A percentile compares a stretch with the other conserved stretches of the same genome.
These are phyloP conservation scores for Yarrowia divulgata DNA, from an alignment of 805 yeast species.

Conservation along the genomic window DNA sequence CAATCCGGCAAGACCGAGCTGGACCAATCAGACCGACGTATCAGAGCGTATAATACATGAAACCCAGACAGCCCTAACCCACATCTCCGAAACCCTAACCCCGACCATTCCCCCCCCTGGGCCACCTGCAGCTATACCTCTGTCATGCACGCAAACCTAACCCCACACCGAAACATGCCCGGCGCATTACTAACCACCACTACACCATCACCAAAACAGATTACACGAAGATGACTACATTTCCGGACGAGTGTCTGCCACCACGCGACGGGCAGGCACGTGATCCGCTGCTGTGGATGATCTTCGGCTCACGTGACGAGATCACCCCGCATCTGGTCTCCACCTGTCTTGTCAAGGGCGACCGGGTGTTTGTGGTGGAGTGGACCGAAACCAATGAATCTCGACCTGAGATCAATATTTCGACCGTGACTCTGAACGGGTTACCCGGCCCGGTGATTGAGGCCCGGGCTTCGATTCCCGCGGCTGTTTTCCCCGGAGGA, in stretches of 20 bases:
- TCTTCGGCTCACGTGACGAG: conserved; percentile 24
- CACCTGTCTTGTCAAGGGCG: conserved; percentile 13
- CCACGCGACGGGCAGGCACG: conserved; percentile 18
- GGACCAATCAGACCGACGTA: too few species aligned
- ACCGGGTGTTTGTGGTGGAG: conserved; percentile 23
- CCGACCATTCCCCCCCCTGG: neutral
- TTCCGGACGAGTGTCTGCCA: conserved; percentile 11
- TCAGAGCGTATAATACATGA: too few species aligned
- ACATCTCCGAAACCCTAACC: neutral
- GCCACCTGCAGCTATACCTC: neutral
- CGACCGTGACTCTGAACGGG: conserved; percentile 2
- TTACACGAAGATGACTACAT: neutral
- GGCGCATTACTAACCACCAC: neutral
- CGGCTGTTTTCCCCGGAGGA: conserved; percentile 5
- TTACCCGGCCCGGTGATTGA: conserved; percentile 19
- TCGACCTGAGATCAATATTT: neutral
- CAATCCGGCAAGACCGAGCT: too few species aligned
- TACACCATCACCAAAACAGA: too few species aligned
- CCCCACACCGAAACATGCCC: conserved; percentile 17
- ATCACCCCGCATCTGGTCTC: conserved; percentile 11
- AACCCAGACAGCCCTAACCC: too few species aligned
- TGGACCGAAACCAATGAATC: neutral
- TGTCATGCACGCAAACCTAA: conserved; percentile 2
- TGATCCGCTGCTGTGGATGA: conserved; percentile 31
- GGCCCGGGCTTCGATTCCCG: conserved; percentile 5